Conservation (phyloP, 2,329 filamentous ascomycete species). For the Colletotrichum brevisporum region DNA sequence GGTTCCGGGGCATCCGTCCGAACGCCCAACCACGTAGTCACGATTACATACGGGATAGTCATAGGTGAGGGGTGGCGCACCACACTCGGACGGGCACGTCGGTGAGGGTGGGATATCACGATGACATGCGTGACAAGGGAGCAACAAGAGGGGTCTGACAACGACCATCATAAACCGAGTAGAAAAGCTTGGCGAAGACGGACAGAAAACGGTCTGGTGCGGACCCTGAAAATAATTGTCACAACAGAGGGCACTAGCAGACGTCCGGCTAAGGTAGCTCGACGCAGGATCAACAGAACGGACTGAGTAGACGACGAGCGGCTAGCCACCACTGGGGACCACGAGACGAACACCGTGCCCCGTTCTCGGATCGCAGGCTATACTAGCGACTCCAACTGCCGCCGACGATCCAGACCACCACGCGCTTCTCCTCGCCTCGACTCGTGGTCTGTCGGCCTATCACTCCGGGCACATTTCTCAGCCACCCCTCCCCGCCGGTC, state of each 20-base stretch:
- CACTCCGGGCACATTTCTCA: constrained; percentile 18
- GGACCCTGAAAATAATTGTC: constrained; percentile 10
- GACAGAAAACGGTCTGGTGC: not conserved
- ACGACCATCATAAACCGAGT: not conserved
- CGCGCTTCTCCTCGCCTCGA: not conserved
- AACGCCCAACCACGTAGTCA: constrained; percentile 3
- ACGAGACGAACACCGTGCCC: constrained; percentile 21
- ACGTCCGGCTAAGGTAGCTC: too few species aligned
- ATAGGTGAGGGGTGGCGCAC: not conserved
- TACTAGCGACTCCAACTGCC: not conserved
- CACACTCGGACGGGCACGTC: not conserved
- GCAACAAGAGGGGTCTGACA: too few species aligned
- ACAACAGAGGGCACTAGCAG: not conserved
- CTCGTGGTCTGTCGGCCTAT: not conserved
- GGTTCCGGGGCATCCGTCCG: not conserved
- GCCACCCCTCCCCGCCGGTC: constrained; percentile 14
- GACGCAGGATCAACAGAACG: not conserved
- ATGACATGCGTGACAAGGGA: not conserved
- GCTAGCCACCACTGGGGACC: not conserved
- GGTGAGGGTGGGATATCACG: not conserved
- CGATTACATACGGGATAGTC: not conserved
- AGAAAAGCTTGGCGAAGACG: not conserved
- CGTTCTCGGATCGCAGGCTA: constrained; percentile 6
- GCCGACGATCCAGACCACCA: not conserved
- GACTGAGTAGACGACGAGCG: not conserved